Conservation (phyloP, 345 rosid species). For the Gynandropsis gynandra region DNA sequence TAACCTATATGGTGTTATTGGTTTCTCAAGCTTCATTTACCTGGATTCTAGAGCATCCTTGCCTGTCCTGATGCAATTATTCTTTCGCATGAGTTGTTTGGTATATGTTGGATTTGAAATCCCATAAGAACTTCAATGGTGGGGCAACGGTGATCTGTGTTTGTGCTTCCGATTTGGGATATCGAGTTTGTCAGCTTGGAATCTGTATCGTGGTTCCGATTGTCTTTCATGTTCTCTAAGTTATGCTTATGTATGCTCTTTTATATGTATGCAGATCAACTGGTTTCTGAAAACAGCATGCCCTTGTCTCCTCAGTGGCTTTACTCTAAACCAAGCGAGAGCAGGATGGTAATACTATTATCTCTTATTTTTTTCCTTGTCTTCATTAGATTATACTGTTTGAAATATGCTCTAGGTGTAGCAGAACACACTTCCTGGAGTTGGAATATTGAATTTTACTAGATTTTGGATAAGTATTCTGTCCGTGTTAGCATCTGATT, state of each 20-base stretch:
- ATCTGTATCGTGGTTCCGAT: conserved; percentile 3
- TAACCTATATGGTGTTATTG: conserved; percentile 3
- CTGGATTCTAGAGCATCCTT: not conserved
- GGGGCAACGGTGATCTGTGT: not conserved
- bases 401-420: not conserved
- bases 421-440: not conserved
- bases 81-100: not conserved
- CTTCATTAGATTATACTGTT: not conserved
- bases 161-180: not conserved
- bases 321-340: conserved; percentile 62
- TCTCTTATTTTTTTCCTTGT: not conserved
- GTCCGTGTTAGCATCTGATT: not conserved
- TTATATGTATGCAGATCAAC: conserved; percentile 42
- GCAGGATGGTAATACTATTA: conserved; percentile 35
- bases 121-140: not conserved
- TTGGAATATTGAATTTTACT: not conserved
- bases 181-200: not conserved
- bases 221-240: not conserved
- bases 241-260: not conserved
- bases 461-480: not conserved
- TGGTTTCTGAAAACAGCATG: conserved; percentile 61
- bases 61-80: not conserved
- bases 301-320: conserved; percentile 97
- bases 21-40: not conserved
- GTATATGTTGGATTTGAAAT: not conserved